A percentile compares a stretch with the other conserved stretches of the same genome.
phyloP scores from a whole-genome alignment of 176 grass and related monocot genomes.

The maize (Zea mays) region DNA sequence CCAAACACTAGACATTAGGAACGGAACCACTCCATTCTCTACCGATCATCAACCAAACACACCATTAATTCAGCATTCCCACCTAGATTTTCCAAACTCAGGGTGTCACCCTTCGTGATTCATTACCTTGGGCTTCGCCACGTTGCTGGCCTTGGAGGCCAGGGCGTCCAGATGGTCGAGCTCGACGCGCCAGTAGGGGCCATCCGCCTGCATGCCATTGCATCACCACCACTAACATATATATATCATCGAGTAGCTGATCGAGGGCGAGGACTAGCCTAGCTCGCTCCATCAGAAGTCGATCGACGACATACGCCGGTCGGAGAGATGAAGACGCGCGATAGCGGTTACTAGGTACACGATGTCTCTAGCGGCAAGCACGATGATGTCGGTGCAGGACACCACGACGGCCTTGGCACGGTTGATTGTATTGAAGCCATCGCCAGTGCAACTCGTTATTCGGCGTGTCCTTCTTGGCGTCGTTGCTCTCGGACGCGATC shows the following conservation, averaged over 20 bases:
- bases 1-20: no score
- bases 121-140: no score
- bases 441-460: conserved; percentile 82
- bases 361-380: conserved; percentile 65
- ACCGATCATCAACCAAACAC: no score
- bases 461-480: conserved; percentile 73
- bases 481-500: conserved; percentile 42
- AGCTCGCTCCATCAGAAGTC: no score
- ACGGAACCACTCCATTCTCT: no score
- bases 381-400: conserved; percentile 84
- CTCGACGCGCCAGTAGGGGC: conserved; percentile 64
- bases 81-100: no score
- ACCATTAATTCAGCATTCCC: no score
- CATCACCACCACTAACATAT: no score
- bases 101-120: no score
- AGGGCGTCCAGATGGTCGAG: conserved; percentile 63
- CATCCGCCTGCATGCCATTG: conserved; percentile 40
- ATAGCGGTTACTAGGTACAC: conserved; percentile 63
- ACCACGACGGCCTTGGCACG: conserved; percentile 58
- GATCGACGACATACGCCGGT: no score
- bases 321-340: neutral
- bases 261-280: neutral
- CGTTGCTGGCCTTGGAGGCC: conserved; percentile 55
- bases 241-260: neutral
- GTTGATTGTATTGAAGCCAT: conserved; percentile 77